These are phyloP conservation scores for Cynara cardunculus DNA, from an alignment of 129 eudicot species.

Conservation along the genomic window DNA sequence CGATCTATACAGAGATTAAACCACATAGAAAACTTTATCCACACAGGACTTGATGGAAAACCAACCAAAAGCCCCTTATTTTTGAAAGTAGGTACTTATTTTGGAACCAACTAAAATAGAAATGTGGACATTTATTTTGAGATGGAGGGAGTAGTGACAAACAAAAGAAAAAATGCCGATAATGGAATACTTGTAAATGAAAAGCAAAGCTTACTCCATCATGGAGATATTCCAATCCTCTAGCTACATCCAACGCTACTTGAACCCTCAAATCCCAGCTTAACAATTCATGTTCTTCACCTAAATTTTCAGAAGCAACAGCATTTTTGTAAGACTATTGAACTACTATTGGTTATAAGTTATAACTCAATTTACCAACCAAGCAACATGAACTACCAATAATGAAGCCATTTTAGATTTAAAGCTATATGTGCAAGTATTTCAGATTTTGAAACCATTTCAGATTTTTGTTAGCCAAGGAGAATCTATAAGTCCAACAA, in stretches of 20 bases:
- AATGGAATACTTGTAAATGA: not conserved
- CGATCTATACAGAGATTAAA: no score
- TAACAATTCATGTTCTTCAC: conserved; percentile 60
- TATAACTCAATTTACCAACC: not conserved
- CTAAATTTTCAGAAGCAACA: conserved; percentile 33
- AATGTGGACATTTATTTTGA: not conserved
- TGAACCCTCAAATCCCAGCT: conserved; percentile 82
- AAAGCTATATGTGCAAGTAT: not conserved
- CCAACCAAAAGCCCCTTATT: no score
- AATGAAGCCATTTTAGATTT: not conserved
- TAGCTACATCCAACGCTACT: conserved; percentile 88
- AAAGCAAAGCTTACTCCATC: conserved; percentile 71
- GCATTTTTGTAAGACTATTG: not conserved
- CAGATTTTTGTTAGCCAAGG: no score
- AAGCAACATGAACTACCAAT: not conserved
- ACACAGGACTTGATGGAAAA: no score
- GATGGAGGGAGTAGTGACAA: not conserved
- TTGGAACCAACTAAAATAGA: not conserved
- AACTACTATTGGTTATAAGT: not conserved
- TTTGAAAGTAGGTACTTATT: not conserved
- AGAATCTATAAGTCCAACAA: no score
- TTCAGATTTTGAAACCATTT: not conserved
- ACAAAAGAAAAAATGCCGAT: not conserved
- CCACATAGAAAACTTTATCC: no score
- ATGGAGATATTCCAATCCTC: conserved; percentile 98